Percentiles rank a stretch among this genome's conserved stretches.
Conservation (phyloP, 495 filamentous ascomycete species). For the Aspergillus sparsus region DNA sequence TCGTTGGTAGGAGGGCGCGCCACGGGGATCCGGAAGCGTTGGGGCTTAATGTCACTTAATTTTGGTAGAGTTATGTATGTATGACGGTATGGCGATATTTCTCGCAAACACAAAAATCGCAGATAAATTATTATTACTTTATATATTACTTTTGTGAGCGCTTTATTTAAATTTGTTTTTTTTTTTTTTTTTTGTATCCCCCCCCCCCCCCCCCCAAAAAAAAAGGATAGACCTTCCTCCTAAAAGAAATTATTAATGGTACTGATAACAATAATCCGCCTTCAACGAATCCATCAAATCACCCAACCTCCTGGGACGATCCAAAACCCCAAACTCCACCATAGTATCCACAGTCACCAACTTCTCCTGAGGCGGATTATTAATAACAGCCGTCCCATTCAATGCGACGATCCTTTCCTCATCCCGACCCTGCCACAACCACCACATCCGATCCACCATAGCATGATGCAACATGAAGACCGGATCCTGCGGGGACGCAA, state of each 20-base stretch:
- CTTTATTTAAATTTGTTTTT: not conserved
- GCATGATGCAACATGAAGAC: constrained; percentile 60
- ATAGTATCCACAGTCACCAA: constrained; percentile 29
- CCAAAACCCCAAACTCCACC: constrained; percentile 34
- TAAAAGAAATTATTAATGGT: constrained; percentile 4
- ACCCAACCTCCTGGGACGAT: constrained; percentile 22
- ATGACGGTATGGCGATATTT: too few species aligned
- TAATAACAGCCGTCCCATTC: constrained; percentile 31
- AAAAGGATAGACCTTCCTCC: not conserved
- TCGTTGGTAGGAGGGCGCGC: too few species aligned
- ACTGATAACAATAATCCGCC: constrained; percentile 27
- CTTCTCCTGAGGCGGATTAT: constrained; percentile 27
- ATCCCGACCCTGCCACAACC: constrained; percentile 51
- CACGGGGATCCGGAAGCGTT: too few species aligned
- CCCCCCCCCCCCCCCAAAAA: not conserved
- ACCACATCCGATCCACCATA: constrained; percentile 59
- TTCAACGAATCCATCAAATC: constrained; percentile 32
- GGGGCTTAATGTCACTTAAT: too few species aligned
- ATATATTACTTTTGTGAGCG: too few species aligned
- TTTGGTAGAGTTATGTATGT: too few species aligned
- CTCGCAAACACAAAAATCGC: too few species aligned
- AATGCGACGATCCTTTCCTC: constrained; percentile 23
- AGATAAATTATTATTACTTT: too few species aligned
- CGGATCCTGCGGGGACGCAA: constrained; percentile 47
- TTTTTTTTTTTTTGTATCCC: not conserved